phyloP scores from a whole-genome alignment of 352 stramenopile species.

The Hyaloperonospora arabidopsidis region DNA sequence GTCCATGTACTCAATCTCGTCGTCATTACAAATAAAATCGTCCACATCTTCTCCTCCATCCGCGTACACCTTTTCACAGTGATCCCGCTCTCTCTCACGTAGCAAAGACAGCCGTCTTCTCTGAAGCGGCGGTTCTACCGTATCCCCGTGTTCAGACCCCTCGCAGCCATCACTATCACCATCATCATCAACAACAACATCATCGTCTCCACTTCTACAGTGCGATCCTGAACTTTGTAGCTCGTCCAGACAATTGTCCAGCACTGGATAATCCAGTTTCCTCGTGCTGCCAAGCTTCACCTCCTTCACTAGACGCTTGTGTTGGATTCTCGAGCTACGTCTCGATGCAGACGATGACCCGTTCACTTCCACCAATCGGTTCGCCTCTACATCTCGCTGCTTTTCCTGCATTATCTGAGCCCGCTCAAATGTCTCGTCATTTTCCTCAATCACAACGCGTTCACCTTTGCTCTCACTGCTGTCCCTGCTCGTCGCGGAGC shows the following conservation, averaged over 20 bases:
- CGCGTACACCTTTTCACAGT: slow-evolving; percentile 34
- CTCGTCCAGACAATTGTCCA: slow-evolving; percentile 66
- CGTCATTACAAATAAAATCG: slow-evolving; percentile 70
- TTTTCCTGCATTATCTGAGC: slow-evolving; percentile 15
- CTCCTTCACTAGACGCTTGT: slow-evolving; percentile 44
- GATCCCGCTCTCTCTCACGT: slow-evolving; percentile 18
- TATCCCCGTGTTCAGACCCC: slow-evolving; percentile 25
- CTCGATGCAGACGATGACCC: slow-evolving; percentile 32
- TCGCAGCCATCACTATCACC: slow-evolving; percentile 25
- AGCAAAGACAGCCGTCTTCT: slow-evolving; percentile 18
- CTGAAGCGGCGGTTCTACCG: slow-evolving; percentile 9
- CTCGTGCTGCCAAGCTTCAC: slow-evolving; percentile 24
- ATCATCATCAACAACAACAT: slow-evolving; percentile 11
- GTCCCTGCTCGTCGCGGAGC: slow-evolving; percentile 23
- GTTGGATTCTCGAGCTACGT: slow-evolving; percentile 57
- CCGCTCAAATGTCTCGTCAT: slow-evolving; percentile 38
- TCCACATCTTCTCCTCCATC: slow-evolving; percentile 65
- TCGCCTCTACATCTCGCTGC: slow-evolving; percentile 1
- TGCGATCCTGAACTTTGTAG: slow-evolving; percentile 20
- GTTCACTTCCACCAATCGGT: slow-evolving; percentile 3
- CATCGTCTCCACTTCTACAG: slow-evolving; percentile 9
- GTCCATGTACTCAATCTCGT: slow-evolving; percentile 85
- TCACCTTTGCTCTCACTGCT: slow-evolving; percentile 20
- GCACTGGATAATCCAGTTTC: slow-evolving; percentile 51
- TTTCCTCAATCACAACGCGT: slow-evolving; percentile 43